A percentile compares a stretch with the other conserved stretches of the same genome.
Conservation (phyloP, 2,329 filamentous ascomycete genomes). For the Xylariales sp. region DNA sequence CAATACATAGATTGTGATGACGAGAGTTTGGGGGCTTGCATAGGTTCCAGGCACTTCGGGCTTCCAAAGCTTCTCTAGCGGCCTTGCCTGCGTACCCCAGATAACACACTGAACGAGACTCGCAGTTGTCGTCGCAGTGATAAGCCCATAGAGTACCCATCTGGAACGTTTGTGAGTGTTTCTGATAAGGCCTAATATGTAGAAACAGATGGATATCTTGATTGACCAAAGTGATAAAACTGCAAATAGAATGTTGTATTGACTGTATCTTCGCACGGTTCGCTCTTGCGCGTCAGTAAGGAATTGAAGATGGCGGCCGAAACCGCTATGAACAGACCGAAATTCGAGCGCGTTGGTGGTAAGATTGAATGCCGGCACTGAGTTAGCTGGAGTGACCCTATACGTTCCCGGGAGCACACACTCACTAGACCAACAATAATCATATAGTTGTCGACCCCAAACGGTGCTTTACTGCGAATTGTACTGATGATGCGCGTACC, state of each 20-base stretch:
- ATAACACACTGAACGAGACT: background rate
- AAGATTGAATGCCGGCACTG: background rate
- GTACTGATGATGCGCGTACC: conserved; percentile 1
- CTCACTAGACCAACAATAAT: conserved; percentile 1
- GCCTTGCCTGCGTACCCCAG: background rate
- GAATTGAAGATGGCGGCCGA: conserved; percentile 5
- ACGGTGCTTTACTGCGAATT: background rate
- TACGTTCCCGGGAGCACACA: background rate
- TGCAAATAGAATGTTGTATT: background rate
- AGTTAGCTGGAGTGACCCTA: background rate
- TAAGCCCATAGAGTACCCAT: conserved; percentile 5
- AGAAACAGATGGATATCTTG: conserved; percentile 8
- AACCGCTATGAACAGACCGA: background rate
- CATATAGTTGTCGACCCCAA: conserved; percentile 3
- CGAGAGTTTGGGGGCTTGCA: background rate
- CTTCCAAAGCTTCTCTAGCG: conserved; percentile 6
- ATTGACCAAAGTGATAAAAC: background rate
- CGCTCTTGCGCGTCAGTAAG: background rate
- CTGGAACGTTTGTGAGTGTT: conserved; percentile 3
- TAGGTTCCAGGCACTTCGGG: conserved; percentile 3
- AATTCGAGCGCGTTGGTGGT: conserved; percentile 1
- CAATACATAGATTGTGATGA: background rate
- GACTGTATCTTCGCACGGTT: background rate
- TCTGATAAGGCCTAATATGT: background rate
- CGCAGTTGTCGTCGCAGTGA: background rate